Conservation (phyloP, 441 rosid genomes). For the Viola pubescens region DNA sequence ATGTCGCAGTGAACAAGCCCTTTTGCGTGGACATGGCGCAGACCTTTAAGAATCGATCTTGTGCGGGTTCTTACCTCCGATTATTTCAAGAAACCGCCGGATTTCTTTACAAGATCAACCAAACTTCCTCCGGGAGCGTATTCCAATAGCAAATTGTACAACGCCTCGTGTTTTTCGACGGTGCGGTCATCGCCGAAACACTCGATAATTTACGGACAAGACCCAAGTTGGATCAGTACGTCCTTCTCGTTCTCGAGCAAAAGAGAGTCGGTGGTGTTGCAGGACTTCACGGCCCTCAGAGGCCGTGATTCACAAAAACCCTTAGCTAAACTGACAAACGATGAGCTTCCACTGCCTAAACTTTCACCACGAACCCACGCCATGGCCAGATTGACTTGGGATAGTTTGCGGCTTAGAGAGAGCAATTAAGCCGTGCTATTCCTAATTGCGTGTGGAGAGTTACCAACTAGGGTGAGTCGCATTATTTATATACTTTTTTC, state of each 20-base stretch:
- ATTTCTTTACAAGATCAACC: constrained; percentile 34
- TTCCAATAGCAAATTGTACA: constrained; percentile 59
- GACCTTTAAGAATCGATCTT: constrained; percentile 52
- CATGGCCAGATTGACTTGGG: constrained; percentile 27
- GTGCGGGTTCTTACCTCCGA: constrained; percentile 31
- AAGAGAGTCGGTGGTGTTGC: constrained; percentile 20
- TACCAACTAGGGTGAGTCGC: too few relatives aligned
- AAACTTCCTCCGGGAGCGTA: constrained; percentile 74
- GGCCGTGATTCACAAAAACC: constrained; percentile 13
- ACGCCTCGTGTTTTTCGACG: constrained; percentile 33
- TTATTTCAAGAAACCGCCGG: constrained; percentile 41
- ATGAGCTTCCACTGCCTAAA: constrained; percentile 63
- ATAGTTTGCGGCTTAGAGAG: background rate
- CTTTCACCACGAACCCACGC: constrained; percentile 73
- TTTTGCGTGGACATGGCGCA: constrained; percentile 48
- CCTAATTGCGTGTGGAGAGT: too few relatives aligned
- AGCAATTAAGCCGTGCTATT: background rate
- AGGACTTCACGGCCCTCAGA: constrained; percentile 58
- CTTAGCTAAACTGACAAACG: constrained; percentile 43
- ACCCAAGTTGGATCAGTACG: constrained; percentile 32
- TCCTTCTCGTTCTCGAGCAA: constrained; percentile 46
- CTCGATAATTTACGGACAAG: constrained; percentile 37
- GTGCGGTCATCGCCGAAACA: constrained; percentile 40
- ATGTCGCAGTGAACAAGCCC: constrained; percentile 80
- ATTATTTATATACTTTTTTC: too few relatives aligned